Base-by-base conservation (phyloP, 202 grass and related monocot species). In the Bolboschoenoplectus hybrid region DNA sequence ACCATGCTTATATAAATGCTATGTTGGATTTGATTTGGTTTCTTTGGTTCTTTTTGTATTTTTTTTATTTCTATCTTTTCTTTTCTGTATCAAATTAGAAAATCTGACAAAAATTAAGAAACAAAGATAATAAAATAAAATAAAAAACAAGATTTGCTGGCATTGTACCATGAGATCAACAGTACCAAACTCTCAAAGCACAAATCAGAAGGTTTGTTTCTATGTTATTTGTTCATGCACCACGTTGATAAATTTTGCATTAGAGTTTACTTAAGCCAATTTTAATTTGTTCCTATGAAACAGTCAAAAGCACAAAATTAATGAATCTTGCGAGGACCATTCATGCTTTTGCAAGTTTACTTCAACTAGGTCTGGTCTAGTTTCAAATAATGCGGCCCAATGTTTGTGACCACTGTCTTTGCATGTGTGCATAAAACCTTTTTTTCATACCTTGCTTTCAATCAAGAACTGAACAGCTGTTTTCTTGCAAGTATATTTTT, bases 311-410 rank as follows among this genome's bases (percentile, higher is more conserved):
- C 69, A 26, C 9, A 73, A 6, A 58, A 40, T 60, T 19, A 80
- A 60, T 60, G 35, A 8, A 80, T 57, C 6, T 41, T 26, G 26
- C 26, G 0, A 57, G 74, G 34, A 57, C 36, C 16, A 80, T 60
- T 43, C 50, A 60, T 38, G 52, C 53, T 60, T 80, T 55, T 56
- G 34, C 34, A 39, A 34, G 51, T 58, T 79, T 57, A 56, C 14
- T 79, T 80, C 53, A 80, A 55, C 53, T 40, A 60, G 35, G 53
- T 43, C 53, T 41, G 75, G 35, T 60, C 75, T 80, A 79, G 53
- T 80, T 79, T 80, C 75, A 80, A 80, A 60, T 80, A 80, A 80
- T 80, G 75, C 75, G 75, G 75, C 75, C 16, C 43, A 80, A 26
- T 12, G 2, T 41, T 80, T 60, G 53, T 58, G 35, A 80, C 75